A percentile compares a stretch with the other conserved stretches of the same genome.
These are phyloP conservation scores for Graphilbum sp. DNA, from an alignment of 2,329 filamentous ascomycete genomes.

Conservation along the genomic window DNA sequence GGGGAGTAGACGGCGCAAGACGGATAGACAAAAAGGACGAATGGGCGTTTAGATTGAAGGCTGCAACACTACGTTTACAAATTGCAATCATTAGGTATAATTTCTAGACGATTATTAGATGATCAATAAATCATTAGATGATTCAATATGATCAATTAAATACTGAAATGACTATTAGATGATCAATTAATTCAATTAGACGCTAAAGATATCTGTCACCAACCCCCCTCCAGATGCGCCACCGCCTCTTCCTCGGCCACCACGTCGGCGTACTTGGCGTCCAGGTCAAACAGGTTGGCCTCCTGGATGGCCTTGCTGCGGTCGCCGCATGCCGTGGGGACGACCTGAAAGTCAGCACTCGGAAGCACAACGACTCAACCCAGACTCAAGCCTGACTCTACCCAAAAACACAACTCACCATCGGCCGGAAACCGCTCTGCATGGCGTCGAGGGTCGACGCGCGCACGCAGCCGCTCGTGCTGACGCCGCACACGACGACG, in stretches of 20 bases:
- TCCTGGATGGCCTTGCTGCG: conserved; percentile 25
- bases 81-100: too few species aligned
- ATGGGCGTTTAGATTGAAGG: too few species aligned
- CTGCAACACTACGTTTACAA: too few species aligned
- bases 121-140: too few species aligned
- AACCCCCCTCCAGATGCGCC: conserved; percentile 21
- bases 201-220: too few species aligned
- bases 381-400: too few species aligned
- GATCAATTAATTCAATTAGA: too few species aligned
- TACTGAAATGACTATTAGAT: too few species aligned
- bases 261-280: conserved; percentile 29
- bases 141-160: too few species aligned
- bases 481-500: conserved; percentile 28
- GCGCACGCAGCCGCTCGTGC: conserved; percentile 27
- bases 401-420: conserved; percentile 17
- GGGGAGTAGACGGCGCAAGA: too few species aligned
- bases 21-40: background rate
- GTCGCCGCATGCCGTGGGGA: conserved; percentile 28
- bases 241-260: conserved; percentile 24
- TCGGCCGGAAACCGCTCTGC: conserved; percentile 26
- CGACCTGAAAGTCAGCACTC: conserved; percentile 18
- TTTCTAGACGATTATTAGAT: too few species aligned
- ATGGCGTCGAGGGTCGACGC: conserved; percentile 27
- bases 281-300: conserved; percentile 17
- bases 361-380: too few species aligned